Percentiles rank a stretch among this genome's conserved stretches.
Conservation (phyloP, 2,329 filamentous ascomycete species). For the Trichophyton verrucosum region DNA sequence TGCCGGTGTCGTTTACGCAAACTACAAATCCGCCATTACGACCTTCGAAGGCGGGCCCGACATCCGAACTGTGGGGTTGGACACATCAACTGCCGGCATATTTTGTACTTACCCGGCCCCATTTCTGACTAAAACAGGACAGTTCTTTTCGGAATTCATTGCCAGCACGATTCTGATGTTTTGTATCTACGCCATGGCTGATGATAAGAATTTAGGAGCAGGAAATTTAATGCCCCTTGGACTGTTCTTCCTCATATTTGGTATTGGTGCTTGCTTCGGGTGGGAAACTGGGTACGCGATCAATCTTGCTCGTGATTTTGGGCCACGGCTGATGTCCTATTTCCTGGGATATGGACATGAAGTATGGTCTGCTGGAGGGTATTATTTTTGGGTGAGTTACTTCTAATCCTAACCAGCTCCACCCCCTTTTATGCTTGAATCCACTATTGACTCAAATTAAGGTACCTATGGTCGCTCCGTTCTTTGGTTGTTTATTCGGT, state of each 20-base stretch:
- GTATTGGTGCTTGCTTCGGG: constrained; percentile 59
- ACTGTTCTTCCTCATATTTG: constrained; percentile 61
- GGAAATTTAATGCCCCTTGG: constrained; percentile 47
- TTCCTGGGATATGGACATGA: constrained; percentile 55
- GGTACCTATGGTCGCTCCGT: constrained; percentile 62
- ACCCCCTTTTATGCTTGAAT: not conserved
- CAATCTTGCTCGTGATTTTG: constrained; percentile 61
- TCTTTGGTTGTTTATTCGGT: constrained; percentile 51
- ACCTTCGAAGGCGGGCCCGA: constrained; percentile 45
- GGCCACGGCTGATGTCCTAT: constrained; percentile 53
- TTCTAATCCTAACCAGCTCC: not conserved
- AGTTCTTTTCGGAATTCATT: constrained; percentile 62
- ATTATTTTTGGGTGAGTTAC: constrained; percentile 56
- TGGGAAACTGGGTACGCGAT: constrained; percentile 69
- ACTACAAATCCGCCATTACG: constrained; percentile 54
- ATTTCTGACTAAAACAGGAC: constrained; percentile 51
- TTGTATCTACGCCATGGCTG: constrained; percentile 55
- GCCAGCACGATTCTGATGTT: constrained; percentile 58
- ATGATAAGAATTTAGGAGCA: constrained; percentile 38
- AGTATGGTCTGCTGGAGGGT: constrained; percentile 54
- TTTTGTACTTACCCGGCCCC: constrained; percentile 57
- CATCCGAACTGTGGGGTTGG: constrained; percentile 49
- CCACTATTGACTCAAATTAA: constrained; percentile 18
- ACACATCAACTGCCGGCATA: constrained; percentile 53
- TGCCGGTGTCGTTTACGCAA: constrained; percentile 48